These are phyloP conservation scores for Kodamaea kakaduensis DNA, from an alignment of 805 yeast genomes.

Conservation along the genomic window DNA sequence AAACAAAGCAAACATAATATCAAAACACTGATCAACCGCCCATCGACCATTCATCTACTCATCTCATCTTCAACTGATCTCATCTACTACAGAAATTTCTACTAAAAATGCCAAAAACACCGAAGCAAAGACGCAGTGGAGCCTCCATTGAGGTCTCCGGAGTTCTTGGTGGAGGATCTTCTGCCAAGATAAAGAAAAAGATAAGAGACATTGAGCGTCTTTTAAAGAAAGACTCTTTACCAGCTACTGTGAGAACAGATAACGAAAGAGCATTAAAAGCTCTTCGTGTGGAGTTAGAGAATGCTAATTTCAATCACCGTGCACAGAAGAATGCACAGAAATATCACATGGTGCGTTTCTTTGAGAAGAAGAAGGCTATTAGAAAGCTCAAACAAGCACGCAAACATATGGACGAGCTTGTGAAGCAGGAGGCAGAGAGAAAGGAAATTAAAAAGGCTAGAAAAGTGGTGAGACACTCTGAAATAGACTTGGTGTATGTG, in stretches of 20 bases:
- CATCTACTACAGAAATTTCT: neutral
- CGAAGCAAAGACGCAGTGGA: conserved; percentile 16
- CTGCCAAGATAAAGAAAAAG: conserved; percentile 69
- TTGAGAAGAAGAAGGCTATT: conserved; percentile 82
- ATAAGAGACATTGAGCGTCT: conserved; percentile 82
- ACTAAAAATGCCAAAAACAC: conserved; percentile 17
- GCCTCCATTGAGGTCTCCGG: conserved; percentile 26
- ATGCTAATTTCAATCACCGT: conserved; percentile 41
- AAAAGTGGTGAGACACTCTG: conserved; percentile 51
- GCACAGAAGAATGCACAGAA: conserved; percentile 57
- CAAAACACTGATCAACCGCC: no score
- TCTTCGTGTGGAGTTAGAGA: conserved; percentile 52
- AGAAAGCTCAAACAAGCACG: conserved; percentile 59
- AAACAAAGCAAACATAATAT: no score
- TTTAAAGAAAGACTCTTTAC: conserved; percentile 54
- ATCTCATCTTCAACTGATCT: conserved; percentile 4
- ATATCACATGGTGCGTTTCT: conserved; percentile 91
- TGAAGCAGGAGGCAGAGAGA: conserved; percentile 26
- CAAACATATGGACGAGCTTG: conserved; percentile 33
- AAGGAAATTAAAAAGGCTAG: conserved; percentile 42
- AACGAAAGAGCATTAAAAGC: conserved; percentile 76
- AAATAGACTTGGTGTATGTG: conserved; percentile 70
- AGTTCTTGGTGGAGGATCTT: conserved; percentile 30
- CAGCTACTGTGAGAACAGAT: conserved; percentile 61
- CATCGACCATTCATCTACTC: no score